Conservation (phyloP, 163 green algal genomes). For the Coccomyxa subellipsoidea region DNA sequence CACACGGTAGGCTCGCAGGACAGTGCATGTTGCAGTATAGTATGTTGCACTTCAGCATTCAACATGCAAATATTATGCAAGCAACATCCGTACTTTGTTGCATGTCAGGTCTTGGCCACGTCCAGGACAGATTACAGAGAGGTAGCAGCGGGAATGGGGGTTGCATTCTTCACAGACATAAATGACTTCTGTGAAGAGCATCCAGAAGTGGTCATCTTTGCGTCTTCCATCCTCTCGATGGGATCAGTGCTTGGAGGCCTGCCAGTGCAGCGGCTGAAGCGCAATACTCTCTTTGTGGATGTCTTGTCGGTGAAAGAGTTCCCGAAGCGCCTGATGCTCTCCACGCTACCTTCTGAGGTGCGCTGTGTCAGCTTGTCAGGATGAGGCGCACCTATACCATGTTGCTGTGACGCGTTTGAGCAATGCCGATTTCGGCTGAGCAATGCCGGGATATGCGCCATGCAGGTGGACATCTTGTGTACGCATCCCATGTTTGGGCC, state of each 20-base stretch:
- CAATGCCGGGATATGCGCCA: no score
- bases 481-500: slow-evolving; percentile 99
- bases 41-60: no score
- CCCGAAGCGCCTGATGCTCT: slow-evolving; percentile 89
- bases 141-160: slow-evolving; percentile 73
- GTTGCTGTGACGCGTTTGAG: background rate
- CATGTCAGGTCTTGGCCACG: slow-evolving; percentile 73
- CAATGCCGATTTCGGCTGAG: background rate
- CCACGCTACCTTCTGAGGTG: slow-evolving; percentile 68
- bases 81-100: no score
- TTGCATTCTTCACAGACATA: slow-evolving; percentile 79
- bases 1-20: slow-evolving; percentile 66
- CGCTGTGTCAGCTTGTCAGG: background rate
- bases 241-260: slow-evolving; percentile 76
- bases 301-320: slow-evolving; percentile 98
- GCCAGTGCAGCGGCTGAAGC: slow-evolving; percentile 84
- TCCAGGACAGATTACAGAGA: slow-evolving; percentile 76
- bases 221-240: slow-evolving; percentile 88
- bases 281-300: slow-evolving; percentile 96
- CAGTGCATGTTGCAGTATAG: no score
- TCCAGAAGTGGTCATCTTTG: slow-evolving; percentile 94
- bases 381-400: background rate
- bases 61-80: no score
- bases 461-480: slow-evolving; percentile 95
- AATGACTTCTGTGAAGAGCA: slow-evolving; percentile 98